Base-by-base conservation (phyloP, 1,139 yeast genomes). In the Debaryomyces robertsiae region DNA sequence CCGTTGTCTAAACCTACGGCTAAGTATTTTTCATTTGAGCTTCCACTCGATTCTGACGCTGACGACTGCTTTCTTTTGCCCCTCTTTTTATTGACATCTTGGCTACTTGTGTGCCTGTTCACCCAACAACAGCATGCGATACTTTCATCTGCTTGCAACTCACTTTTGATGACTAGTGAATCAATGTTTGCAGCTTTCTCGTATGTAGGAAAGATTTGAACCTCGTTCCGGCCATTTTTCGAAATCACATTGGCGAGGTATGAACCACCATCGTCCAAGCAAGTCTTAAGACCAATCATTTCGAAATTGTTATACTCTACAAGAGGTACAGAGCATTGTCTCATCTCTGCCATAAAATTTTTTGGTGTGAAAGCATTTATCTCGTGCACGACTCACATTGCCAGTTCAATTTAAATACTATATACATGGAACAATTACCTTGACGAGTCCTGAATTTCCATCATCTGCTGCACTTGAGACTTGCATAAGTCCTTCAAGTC, bases 401-500 rank as follows among this genome's bases (percentile, higher is more conserved):
- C 13, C 23, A 18, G 11, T 28, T n/a, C n/a, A n/a, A n/a, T n/a
- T n/a, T n/a, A n/a, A n/a, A 15, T 27, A 27, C 23, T 31, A 39
- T 27, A 32, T 41, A 36, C 40, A 25, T 32, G 25, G 17, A 16
- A 15, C 17, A 11, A 33, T 15, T 15, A 22, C 17, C 22, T 28
- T 29, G 43, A 45, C 29, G 41, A 31, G 30, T 69, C 79, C 48
- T 81, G 84, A 63, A 84, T 67, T 43, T 79, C 86, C 32, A 87
- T 82, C 77, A 91, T 73, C 53, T 90, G 94, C 59, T 88, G 94
- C 24, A 90, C 93, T 61, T 93, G 98, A 46, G 78, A 76, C 46
- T 80, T 76, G 58, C 90, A 79, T 68, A 91, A 69, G 30, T 85
- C 91, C 61, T 91, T 93, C 61, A 93, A 70, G 60, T 93, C 99